Evolutionary conservation across 2,329 filamentous ascomycete species (phyloP), one percentile per base, ranked within the genome.

Genomic region (Diaporthe humulicola): DNA sequence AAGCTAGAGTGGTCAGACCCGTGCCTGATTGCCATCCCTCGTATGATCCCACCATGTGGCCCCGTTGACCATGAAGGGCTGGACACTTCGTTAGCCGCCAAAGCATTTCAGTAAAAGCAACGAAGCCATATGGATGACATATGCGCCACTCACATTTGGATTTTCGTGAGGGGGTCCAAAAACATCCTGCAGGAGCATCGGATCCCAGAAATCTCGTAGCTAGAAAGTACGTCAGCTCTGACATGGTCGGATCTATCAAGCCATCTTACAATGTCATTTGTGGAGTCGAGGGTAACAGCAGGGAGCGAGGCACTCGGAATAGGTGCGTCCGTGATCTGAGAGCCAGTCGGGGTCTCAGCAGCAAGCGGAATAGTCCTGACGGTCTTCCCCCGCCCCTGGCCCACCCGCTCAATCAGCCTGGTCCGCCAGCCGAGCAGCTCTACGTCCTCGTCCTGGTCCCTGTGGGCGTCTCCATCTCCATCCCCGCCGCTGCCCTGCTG

Each of bases 331-430:
- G 58, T 61, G 38, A 61, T 42, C 38, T 61, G 58, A 4, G 58
- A 61, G 1, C 58, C 58, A 19, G 58, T 45, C 15, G 58, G 58
- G 3, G 58, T 61, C 58, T 61, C 58, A 22, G 58, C 58, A 22
- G 58, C 58, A 9, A 64, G 58, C 5, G 58, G 58, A 2, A 71
- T 71, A n/a, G 69, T 71, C 69, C 52, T 71, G 28, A 71, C 57
- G 6, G 69, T 71, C 52, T 60, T 71, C 12, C 38, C 22, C 12
- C 69, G 52, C 4, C 69, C 69, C 69, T 45, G 69, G 8, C 52
- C 69, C 52, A 52, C 69, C 69, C 69, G 69, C 36, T 71, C 69
- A 22, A 71, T 71, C 33, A 71, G 69, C 69, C 69, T 60, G n/a
- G 69, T 71, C 69, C 69, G 36, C 69, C 69, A 71, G 6, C 69